Base-by-base conservation (phyloP, 176 grass and related monocot genomes). In the Triticum turgidum region DNA sequence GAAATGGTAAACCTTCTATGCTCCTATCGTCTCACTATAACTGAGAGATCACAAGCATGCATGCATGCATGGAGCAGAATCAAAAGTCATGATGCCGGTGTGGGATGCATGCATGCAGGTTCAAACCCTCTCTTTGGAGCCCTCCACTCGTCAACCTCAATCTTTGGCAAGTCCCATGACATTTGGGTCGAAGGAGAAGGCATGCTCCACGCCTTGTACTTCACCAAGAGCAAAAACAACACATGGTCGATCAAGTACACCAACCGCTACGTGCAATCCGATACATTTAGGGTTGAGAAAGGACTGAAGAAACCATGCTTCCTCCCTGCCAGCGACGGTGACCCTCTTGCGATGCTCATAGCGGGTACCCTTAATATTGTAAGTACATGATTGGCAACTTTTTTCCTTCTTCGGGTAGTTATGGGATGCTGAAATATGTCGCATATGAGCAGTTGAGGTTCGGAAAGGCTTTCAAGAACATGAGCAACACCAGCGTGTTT, bases 401-500 rank as follows among this genome's bases (percentile, higher is more conserved):
- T 17, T 18, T 20, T 11, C 1, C 42, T 18, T 79, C 18, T 20
- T 22, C 38, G 18, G 5, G 65, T 68, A 21, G 79, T 9, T 29
- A 18, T 61, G 7, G 15, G 15, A 30, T 73, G 79, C 49, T 72
- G 11, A 64, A 44, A 52, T 17, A 17, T 15, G 49, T 5, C 1
- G 15, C 11, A 69, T 44, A 6, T 33, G 32, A 51, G 18, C 69
- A 87, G 78, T 58, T 76, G 68, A 87, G 69, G 69, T 87, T 82
- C 34, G 78, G 78, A 4, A 87, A 75, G 68, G 59, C 65, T 45
- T 54, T 38, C 30, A 87, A 75, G 70, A 56, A 76, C 59, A 17
- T 82, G 15, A 88, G 79, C 58, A 87, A 87, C 71, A 88, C 79
- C 86, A 82, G 18, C 38, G 79, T 88, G 30, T 88, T 87, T 77